These are phyloP conservation scores for Marasmius fiardii DNA, from an alignment of 1,284 basidiomycete species.

Conservation along the genomic window DNA sequence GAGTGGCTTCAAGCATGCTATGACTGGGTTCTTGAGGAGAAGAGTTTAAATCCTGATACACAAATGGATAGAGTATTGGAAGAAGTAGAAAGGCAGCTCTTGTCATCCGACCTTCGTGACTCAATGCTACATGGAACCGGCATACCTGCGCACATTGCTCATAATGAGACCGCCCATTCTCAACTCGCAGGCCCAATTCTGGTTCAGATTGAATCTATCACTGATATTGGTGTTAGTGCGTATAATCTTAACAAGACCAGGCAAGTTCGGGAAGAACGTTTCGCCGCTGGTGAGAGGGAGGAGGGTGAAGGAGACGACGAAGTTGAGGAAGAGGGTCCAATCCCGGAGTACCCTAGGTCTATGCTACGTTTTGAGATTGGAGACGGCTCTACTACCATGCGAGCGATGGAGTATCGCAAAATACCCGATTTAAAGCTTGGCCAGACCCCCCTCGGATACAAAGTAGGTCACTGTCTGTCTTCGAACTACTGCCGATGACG, in stretches of 20 bases:
- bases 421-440: conserved; percentile 61
- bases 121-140: conserved; percentile 69
- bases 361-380: conserved; percentile 67
- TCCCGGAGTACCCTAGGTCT: conserved; percentile 69
- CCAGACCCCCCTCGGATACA: conserved; percentile 67
- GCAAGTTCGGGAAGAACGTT: conserved; percentile 59
- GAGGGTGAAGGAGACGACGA: conserved; percentile 58
- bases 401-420: conserved; percentile 66
- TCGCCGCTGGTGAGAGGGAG: conserved; percentile 44
- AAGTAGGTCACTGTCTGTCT: conserved; percentile 42
- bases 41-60: conserved; percentile 39
- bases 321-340: conserved; percentile 55
- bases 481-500: conserved; percentile 4
- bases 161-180: conserved; percentile 28
- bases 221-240: conserved; percentile 72
- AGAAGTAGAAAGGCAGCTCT: conserved; percentile 60
- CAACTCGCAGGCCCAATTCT: conserved; percentile 47
- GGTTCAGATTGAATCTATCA: conserved; percentile 69
- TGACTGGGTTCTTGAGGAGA: conserved; percentile 53
- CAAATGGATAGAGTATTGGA: conserved; percentile 47
- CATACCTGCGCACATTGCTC: conserved; percentile 44
- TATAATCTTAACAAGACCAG: conserved; percentile 63
- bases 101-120: conserved; percentile 65
- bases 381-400: conserved; percentile 58
- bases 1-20: conserved; percentile 74